These are phyloP conservation scores for Aeschynomene evenia DNA, from an alignment of 306 rosid genomes.

Conservation along the genomic window DNA sequence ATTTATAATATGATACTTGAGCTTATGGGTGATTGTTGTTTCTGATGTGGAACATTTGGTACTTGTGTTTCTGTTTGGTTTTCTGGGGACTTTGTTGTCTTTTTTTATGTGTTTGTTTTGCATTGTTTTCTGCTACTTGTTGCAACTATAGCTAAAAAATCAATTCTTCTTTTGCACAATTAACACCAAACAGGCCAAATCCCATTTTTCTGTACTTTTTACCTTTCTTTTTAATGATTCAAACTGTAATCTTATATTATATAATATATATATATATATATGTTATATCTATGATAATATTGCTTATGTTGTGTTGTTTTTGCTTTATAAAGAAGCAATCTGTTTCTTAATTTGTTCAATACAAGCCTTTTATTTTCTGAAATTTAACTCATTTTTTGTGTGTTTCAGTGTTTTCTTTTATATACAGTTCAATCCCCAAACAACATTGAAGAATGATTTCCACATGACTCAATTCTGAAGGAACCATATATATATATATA, in stretches of 20 bases:
- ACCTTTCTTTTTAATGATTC: background rate
- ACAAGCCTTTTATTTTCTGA: slow-evolving; percentile 9
- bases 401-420: background rate
- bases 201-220: background rate
- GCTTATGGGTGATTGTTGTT: background rate
- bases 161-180: background rate
- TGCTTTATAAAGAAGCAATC: slow-evolving; percentile 23
- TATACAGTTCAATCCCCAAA: background rate
- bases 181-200: background rate
- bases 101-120: background rate
- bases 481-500: slow-evolving; percentile 43
- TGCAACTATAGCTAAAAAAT: background rate
- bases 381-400: slow-evolving; percentile 9
- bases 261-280: background rate
- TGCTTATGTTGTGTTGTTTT: slow-evolving; percentile 18
- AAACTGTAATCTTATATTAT: background rate
- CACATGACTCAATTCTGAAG: slow-evolving; percentile 34
- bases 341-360: background rate
- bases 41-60: background rate
- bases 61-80: background rate
- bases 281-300: slow-evolving; percentile 10
- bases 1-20: no score
- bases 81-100: background rate
- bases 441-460: slow-evolving; percentile 8
- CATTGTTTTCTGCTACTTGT: slow-evolving; percentile 17